Conservation (phyloP, 495 filamentous ascomycete species). For the Cenococcum geophilum region DNA sequence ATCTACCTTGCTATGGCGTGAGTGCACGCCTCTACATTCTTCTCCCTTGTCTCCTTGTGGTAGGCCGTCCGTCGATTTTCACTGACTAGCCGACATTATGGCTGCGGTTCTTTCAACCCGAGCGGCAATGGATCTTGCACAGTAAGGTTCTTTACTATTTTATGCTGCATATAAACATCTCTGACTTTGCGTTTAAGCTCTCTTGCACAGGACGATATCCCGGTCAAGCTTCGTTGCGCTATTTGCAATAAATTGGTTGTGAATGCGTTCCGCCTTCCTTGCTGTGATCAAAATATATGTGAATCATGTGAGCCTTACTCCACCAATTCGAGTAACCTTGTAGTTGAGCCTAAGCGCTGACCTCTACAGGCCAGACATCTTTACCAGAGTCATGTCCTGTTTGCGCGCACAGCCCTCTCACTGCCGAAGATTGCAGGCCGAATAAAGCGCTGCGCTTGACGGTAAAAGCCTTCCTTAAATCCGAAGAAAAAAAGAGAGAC, state of each 20-base stretch:
- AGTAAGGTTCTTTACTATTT: constrained; percentile 5
- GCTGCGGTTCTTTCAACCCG: background rate
- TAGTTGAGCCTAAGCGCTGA: background rate
- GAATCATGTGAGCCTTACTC: constrained; percentile 64
- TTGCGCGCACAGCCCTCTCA: constrained; percentile 83
- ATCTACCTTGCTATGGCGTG: constrained; percentile 4
- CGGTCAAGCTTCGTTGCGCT: constrained; percentile 89
- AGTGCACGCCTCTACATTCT: background rate
- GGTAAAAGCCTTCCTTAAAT: constrained; percentile 79
- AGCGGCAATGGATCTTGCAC: constrained; percentile 10
- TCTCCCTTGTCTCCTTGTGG: background rate
- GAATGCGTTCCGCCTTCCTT: constrained; percentile 84
- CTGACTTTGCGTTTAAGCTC: constrained; percentile 46
- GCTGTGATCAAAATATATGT: constrained; percentile 93
- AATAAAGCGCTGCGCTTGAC: constrained; percentile 85
- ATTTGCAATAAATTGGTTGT: constrained; percentile 87
- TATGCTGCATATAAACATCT: background rate
- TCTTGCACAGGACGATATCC: constrained; percentile 76
- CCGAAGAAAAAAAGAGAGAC: constrained; percentile 79
- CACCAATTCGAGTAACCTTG: background rate
- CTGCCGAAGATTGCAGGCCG: constrained; percentile 76
- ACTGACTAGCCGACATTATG: background rate
- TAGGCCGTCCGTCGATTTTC: background rate
- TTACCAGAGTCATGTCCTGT: constrained; percentile 74
- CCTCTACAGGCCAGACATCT: background rate